phyloP scores from a whole-genome alignment of 495 filamentous ascomycete species.

The Hypomontagnella submonticulosa region DNA sequence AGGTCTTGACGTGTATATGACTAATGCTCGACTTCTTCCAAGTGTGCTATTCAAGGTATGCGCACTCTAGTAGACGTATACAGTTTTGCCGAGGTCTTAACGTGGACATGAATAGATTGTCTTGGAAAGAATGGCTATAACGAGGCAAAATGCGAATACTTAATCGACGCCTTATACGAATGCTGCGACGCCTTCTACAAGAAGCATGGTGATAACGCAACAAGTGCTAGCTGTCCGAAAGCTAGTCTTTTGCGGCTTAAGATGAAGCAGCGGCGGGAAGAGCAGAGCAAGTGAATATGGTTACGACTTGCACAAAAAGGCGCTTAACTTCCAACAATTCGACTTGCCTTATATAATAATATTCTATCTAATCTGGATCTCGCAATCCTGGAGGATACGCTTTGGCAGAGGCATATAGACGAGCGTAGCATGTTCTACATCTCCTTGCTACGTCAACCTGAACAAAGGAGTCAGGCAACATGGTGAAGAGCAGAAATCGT shows the following conservation, averaged over 20 bases:
- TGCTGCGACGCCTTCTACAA: constrained; percentile 93
- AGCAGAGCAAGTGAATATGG: constrained; percentile 31
- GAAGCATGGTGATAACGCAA: constrained; percentile 78
- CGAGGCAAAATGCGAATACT: constrained; percentile 81
- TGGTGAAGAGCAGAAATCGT: constrained; percentile 71
- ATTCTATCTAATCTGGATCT: neutral
- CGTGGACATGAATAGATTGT: constrained; percentile 68
- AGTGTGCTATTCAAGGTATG: constrained; percentile 91
- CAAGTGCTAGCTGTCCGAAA: constrained; percentile 87
- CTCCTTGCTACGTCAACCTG: constrained; percentile 59
- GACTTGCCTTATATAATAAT: constrained; percentile 12
- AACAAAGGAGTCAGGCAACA: constrained; percentile 68
- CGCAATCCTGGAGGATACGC: neutral
- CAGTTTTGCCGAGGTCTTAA: constrained; percentile 23
- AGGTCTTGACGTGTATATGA: neutral
- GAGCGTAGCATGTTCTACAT: constrained; percentile 54
- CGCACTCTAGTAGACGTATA: constrained; percentile 9
- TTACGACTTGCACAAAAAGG: constrained; percentile 11
- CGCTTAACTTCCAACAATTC: neutral
- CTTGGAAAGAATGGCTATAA: constrained; percentile 85
- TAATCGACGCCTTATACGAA: constrained; percentile 93
- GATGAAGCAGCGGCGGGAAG: constrained; percentile 79
- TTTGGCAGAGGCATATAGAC: constrained; percentile 26
- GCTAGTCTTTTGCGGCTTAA: constrained; percentile 80
- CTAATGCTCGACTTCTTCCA: constrained; percentile 8